Base-by-base conservation (phyloP, 371 early-diverging fungal species). In the Entomophthora muscae region DNA sequence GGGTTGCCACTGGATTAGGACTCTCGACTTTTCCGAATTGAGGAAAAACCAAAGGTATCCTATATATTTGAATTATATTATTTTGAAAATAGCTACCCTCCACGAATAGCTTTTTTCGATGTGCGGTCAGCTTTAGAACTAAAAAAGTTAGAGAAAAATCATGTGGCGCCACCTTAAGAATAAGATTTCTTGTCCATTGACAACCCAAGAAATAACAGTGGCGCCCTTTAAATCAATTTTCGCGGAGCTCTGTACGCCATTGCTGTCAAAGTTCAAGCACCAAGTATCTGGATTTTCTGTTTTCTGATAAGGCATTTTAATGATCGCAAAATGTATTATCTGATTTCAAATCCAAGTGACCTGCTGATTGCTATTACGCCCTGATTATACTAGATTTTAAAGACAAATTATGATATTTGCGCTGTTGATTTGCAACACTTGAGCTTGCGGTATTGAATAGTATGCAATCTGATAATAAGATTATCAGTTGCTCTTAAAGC, bases 81-180 rank as follows among this genome's bases (percentile, higher is more conserved):
- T 27, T 51, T 33, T 60, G 32, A 27, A 31, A 63, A 3, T 1
- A 62, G 53, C 64, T 78, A 81, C 69, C 89, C 89, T 58, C 92
- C 92, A 52, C 90, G 88, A 67, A 90, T 88, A 7, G 90, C 86
- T 73, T 90, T 92, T 64, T 82, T 77, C 13, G 89, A 88, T 70
- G 90, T 81, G 1, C 83, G 75, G 26, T 83, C 68, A 2, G 90
- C 85, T 63, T 84, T 74, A 61, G 76, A 68, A 66, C 86, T 86
- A 42, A 42, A 42, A 42, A 42, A 42, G 42, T 42, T 42, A 10
- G 17, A 10, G 5, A 42, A 42, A 17, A 17, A 10, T 42, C 5
- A 5, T 42, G 10, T 42, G 17, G 42, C 17, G 17, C 53, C 72
- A 85, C 85, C 86, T 87, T 26, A 89, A 76, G 72, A 89, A 92